Percentiles rank a stretch among this genome's conserved stretches.
These are phyloP conservation scores for Mortierella sp. DNA, from an alignment of 371 early-diverging fungal genomes.

Conservation along the genomic window DNA sequence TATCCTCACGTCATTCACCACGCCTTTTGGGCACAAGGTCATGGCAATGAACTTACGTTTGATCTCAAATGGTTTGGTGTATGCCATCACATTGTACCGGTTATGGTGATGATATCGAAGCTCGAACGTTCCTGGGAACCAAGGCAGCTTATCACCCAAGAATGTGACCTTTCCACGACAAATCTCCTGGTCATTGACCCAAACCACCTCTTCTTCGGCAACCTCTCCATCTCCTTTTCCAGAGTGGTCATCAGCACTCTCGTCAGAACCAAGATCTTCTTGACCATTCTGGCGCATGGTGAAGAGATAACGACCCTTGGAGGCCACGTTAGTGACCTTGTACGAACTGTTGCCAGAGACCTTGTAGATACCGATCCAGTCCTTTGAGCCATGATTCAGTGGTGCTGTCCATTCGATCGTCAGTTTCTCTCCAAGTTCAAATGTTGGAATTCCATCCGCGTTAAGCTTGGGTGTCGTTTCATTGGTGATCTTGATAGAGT, in stretches of 20 bases:
- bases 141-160: slow-evolving; percentile 75
- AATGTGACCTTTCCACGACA: slow-evolving; percentile 63
- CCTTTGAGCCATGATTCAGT: slow-evolving; percentile 72
- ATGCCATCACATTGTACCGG: slow-evolving; percentile 84
- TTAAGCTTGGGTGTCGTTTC: slow-evolving; percentile 14
- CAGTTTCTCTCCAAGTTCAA: slow-evolving; percentile 79
- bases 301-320: slow-evolving; percentile 79
- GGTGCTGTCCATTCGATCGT: slow-evolving; percentile 79
- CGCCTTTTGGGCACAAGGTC: too few relatives aligned
- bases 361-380: slow-evolving; percentile 95
- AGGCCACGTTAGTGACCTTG: slow-evolving; percentile 78
- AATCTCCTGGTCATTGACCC: slow-evolving; percentile 33
- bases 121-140: slow-evolving; percentile 88
- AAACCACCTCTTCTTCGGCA: slow-evolving; percentile 36
- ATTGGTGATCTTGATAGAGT: slow-evolving; percentile 56
- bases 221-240: slow-evolving; percentile 61
- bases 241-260: slow-evolving; percentile 45
- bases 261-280: too few relatives aligned
- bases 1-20: too few relatives aligned
- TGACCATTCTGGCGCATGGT: slow-evolving; percentile 11
- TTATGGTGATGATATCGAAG: slow-evolving; percentile 90
- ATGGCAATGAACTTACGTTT: slow-evolving; percentile 57
- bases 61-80: slow-evolving; percentile 83
- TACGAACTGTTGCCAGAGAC: slow-evolving; percentile 75
- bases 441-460: slow-evolving; percentile 26